These are phyloP conservation scores for Blastocystis sp. DNA, from an alignment of 352 stramenopile genomes.

Conservation along the genomic window DNA sequence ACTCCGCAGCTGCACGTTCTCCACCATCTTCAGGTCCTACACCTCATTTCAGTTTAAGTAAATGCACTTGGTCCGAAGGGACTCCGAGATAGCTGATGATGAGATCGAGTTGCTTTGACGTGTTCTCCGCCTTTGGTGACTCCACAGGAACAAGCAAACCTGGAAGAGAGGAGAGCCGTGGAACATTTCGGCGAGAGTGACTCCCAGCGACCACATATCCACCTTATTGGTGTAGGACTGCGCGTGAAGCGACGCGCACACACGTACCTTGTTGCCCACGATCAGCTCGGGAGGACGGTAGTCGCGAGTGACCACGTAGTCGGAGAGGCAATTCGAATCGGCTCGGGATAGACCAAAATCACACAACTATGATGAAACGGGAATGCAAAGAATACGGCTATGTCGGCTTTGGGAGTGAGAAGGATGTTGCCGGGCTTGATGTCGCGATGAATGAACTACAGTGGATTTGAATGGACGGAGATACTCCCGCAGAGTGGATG, in stretches of 20 bases:
- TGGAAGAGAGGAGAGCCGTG: constrained; percentile 46
- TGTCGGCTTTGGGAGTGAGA: constrained; percentile 81
- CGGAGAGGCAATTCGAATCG: constrained; percentile 81
- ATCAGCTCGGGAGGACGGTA: constrained; percentile 89
- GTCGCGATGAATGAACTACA: constrained; percentile 86
- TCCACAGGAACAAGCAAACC: not conserved
- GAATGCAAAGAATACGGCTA: constrained; percentile 2
- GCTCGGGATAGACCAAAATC: constrained; percentile 89
- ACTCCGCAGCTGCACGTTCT: not conserved
- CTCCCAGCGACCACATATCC: constrained; percentile 41
- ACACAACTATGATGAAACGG: constrained; percentile 79
- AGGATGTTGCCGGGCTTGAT: constrained; percentile 95
- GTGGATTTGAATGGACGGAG: not conserved
- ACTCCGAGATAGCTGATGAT: constrained; percentile 14
- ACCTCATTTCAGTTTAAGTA: not conserved
- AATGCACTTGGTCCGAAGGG: constrained; percentile 22
- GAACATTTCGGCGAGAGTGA: constrained; percentile 55
- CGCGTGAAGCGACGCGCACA: constrained; percentile 76
- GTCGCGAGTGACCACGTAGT: constrained; percentile 91
- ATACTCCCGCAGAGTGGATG: constrained; percentile 83
- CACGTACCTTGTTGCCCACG: constrained; percentile 77
- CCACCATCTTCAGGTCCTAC: constrained; percentile 62
- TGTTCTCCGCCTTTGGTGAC: not conserved
- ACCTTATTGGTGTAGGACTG: constrained; percentile 75
- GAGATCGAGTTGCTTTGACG: constrained; percentile 19